phyloP scores from a whole-genome alignment of 1,284 basidiomycete genomes.

The Cryptococcus sp. region DNA sequence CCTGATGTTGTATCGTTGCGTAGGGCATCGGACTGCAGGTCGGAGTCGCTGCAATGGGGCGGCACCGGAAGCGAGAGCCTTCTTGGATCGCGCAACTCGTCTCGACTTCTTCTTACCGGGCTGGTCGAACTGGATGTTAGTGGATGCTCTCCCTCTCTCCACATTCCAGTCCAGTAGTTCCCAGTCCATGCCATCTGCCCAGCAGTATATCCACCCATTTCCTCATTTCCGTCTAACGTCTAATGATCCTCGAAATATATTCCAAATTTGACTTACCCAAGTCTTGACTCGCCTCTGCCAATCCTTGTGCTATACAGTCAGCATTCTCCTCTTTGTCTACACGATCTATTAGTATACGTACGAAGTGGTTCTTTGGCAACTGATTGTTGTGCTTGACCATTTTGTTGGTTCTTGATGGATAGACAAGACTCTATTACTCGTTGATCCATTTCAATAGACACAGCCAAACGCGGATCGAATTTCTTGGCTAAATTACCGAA shows the following conservation, averaged over 20 bases:
- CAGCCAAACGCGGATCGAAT: conserved; percentile 1
- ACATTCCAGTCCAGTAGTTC: too few species aligned
- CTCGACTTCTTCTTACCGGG: conserved; percentile 96
- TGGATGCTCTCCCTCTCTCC: neutral
- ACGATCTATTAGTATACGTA: neutral
- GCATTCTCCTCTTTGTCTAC: neutral
- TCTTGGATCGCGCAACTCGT: conserved; percentile 85
- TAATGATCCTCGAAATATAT: too few species aligned
- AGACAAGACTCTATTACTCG: neutral
- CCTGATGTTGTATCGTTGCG: conserved; percentile 98
- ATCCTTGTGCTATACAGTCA: conserved; percentile 67
- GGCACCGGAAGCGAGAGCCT: conserved; percentile 87
- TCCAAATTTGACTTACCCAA: conserved; percentile 36
- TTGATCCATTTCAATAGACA: neutral
- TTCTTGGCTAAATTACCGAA: conserved; percentile 14
- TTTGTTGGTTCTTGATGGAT: conserved; percentile 8
- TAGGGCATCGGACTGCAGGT: conserved; percentile 94
- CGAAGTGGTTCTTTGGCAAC: conserved; percentile 38
- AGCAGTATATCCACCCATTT: neutral
- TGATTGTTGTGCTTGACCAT: conserved; percentile 43
- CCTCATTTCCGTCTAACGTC: neutral
- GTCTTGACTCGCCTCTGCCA: conserved; percentile 58
- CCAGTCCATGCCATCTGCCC: neutral
- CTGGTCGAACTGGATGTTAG: conserved; percentile 93
- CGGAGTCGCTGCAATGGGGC: conserved; percentile 89